phyloP scores from a whole-genome alignment of 345 rosid genomes.

The Boechera retrofracta region DNA sequence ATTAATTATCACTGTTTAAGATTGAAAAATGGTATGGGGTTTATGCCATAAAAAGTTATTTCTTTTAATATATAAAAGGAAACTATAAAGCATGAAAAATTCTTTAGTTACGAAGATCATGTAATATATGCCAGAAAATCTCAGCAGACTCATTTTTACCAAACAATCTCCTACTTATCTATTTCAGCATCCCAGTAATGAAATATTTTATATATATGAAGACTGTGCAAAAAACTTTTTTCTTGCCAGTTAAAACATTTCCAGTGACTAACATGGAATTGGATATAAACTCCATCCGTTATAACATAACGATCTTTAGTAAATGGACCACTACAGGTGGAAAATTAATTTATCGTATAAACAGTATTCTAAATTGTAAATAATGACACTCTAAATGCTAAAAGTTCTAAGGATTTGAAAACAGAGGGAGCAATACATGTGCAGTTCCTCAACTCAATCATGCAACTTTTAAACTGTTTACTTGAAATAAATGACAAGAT shows the following conservation, averaged over 20 bases:
- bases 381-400: slow-evolving; percentile 13
- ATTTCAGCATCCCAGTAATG: not conserved
- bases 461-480: slow-evolving; percentile 34
- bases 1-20: slow-evolving; percentile 30
- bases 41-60: not conserved
- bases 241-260: not conserved
- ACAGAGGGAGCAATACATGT: slow-evolving; percentile 37
- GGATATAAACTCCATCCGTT: slow-evolving; percentile 11
- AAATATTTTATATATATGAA: not conserved
- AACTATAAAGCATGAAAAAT: not conserved
- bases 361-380: not conserved
- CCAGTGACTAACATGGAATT: not conserved
- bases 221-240: not conserved
- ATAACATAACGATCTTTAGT: slow-evolving; percentile 9
- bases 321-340: not conserved
- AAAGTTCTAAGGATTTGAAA: slow-evolving; percentile 4
- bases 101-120: slow-evolving; percentile 10
- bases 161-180: slow-evolving; percentile 1
- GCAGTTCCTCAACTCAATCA: slow-evolving; percentile 35
- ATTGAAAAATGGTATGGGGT: not conserved
- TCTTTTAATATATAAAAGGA: not conserved
- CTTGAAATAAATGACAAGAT: not conserved
- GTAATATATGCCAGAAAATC: slow-evolving; percentile 21
- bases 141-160: slow-evolving; percentile 6
- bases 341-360: not conserved